Percentiles rank a stretch among this genome's conserved stretches.
phyloP scores from a whole-genome alignment of 192 early-diverging fungal species.

The Coemansia sp. region DNA sequence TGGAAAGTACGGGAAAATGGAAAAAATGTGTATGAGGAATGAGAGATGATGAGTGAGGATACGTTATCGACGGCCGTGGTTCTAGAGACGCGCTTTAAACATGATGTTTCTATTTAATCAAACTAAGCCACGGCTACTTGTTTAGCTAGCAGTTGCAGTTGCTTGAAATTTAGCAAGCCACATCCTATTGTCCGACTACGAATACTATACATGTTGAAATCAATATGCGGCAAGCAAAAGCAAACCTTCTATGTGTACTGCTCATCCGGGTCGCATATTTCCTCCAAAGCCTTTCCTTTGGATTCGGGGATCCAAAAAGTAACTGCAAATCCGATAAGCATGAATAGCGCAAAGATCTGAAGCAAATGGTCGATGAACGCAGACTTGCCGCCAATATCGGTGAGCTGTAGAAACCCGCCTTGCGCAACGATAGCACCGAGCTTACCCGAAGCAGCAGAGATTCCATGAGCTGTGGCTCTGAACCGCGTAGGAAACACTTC shows the following conservation, averaged over 20 bases:
- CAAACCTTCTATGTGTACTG: constrained; percentile 16
- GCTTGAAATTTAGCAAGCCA: not conserved
- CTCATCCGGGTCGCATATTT: constrained; percentile 40
- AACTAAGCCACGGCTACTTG: not conserved
- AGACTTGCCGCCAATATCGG: constrained; percentile 68
- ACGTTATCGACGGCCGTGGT: too few species aligned
- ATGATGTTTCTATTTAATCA: too few species aligned
- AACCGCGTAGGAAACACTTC: constrained; percentile 81
- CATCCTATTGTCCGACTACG: not conserved
- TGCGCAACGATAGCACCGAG: constrained; percentile 74
- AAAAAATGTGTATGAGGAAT: not conserved
- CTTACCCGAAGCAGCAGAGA: constrained; percentile 78
- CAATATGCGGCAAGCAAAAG: too few species aligned
- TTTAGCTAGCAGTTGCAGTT: not conserved
- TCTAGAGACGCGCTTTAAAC: too few species aligned
- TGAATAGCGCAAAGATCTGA: constrained; percentile 71
- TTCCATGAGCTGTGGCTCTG: constrained; percentile 76
- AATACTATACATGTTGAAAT: too few species aligned
- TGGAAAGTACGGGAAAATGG: not conserved
- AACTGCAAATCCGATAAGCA: constrained; percentile 65
- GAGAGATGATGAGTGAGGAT: too few species aligned
- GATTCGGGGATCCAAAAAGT: constrained; percentile 52
- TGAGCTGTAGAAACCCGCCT: constrained; percentile 67
- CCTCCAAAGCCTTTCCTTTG: constrained; percentile 47
- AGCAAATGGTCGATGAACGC: constrained; percentile 62